phyloP scores from a whole-genome alignment of 257 asterid genomes.

The Nicotiana knightiana region DNA sequence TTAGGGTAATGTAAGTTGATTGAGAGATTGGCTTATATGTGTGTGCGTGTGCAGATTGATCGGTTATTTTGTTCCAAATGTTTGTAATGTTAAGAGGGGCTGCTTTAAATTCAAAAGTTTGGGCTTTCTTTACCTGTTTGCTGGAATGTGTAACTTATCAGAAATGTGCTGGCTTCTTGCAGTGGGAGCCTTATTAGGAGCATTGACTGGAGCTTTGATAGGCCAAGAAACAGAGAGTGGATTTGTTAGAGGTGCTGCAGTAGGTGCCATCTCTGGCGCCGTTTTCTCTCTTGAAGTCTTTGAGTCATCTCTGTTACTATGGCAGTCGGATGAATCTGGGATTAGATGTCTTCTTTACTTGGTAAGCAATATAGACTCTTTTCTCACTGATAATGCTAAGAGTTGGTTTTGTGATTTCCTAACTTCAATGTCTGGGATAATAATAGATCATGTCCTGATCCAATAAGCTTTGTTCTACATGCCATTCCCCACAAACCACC shows the following conservation, averaged over 20 bases:
- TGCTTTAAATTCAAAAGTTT: not conserved
- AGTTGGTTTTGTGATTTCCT: not conserved
- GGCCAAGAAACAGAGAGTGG: slow-evolving; percentile 99
- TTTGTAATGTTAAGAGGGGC: not conserved
- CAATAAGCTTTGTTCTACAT: not conserved
- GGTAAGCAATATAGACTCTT: slow-evolving; percentile 39
- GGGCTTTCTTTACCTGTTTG: not conserved
- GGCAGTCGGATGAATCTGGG: slow-evolving; percentile 97
- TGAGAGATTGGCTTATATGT: not conserved
- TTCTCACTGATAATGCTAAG: not conserved
- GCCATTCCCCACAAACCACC: not conserved
- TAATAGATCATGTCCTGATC: not conserved
- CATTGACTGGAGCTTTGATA: slow-evolving; percentile 90
- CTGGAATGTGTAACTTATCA: not conserved
- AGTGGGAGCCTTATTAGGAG: slow-evolving; percentile 94
- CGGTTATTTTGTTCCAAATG: not conserved
- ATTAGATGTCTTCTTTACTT: slow-evolving; percentile 81
- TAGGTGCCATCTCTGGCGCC: slow-evolving; percentile 97
- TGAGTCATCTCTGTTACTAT: slow-evolving; percentile 68
- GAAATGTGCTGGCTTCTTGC: slow-evolving; percentile 18
- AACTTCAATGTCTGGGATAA: not conserved
- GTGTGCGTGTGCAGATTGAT: too few species aligned
- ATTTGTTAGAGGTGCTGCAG: slow-evolving; percentile 91
- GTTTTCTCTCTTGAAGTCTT: slow-evolving; percentile 98
- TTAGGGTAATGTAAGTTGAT: not conserved